Evolutionary conservation across 1,284 basidiomycete genomes (phyloP).

Genomic region (Irpex sp.): DNA sequence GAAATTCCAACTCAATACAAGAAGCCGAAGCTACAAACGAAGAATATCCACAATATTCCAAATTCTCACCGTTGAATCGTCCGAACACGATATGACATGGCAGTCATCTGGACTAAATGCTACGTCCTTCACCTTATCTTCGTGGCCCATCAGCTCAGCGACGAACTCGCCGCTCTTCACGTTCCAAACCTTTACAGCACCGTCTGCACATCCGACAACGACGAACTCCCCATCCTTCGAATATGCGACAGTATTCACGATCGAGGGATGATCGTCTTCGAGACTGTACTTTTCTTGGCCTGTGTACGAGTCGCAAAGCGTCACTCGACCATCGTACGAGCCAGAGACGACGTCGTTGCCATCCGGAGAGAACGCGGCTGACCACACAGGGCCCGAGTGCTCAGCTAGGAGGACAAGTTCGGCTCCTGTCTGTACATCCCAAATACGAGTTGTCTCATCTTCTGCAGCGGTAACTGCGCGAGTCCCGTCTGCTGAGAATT

Average conservation of each 20-base stretch:
- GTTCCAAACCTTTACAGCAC: constrained; percentile 14
- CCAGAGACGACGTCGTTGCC: constrained; percentile 17
- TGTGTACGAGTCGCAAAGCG: constrained; percentile 14
- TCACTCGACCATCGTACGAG: constrained; percentile 14
- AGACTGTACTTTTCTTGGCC: constrained; percentile 4
- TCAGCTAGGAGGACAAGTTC: constrained; percentile 17
- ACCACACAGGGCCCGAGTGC: constrained; percentile 13
- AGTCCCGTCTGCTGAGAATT: constrained; percentile 4
- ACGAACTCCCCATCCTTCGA: constrained; percentile 13
- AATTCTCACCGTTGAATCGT: constrained; percentile 16
- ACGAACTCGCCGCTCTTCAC: constrained; percentile 6
- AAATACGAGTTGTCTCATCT: constrained; percentile 4
- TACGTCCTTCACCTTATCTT: constrained; percentile 14
- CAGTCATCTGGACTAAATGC: constrained; percentile 16
- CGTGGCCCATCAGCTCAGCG: constrained; percentile 17
- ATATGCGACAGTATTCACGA: constrained; percentile 13
- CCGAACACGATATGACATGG: constrained; percentile 14
- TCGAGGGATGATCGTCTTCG: constrained; percentile 3
- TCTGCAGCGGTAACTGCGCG: constrained; percentile 8
- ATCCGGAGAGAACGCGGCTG: constrained; percentile 18
- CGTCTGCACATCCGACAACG: constrained; percentile 12
- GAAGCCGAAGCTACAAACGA: not conserved
- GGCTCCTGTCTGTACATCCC: constrained; percentile 9
- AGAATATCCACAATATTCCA: constrained; percentile 14
- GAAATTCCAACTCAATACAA: not conserved